phyloP scores from a whole-genome alignment of 2,329 filamentous ascomycete genomes.

The Neopestalotiopsis sp. region DNA sequence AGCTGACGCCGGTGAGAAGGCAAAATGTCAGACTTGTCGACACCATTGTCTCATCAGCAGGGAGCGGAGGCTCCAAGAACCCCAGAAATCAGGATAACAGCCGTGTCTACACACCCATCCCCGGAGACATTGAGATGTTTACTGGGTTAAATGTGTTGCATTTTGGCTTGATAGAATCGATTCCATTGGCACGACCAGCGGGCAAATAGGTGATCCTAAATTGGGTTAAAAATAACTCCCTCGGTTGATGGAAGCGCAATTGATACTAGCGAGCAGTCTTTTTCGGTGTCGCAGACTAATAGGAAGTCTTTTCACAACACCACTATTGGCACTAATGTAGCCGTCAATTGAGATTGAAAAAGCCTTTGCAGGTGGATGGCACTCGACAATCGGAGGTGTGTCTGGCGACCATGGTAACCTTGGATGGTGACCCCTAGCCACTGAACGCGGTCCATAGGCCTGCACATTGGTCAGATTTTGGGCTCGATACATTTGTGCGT shows the following conservation, averaged over 20 bases:
- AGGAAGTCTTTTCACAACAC: background rate
- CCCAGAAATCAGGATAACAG: background rate
- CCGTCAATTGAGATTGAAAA: background rate
- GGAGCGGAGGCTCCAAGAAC: background rate
- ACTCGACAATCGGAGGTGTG: background rate
- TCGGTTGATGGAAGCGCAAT: background rate
- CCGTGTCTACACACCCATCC: background rate
- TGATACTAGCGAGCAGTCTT: background rate
- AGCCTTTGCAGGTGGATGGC: constrained; percentile 5
- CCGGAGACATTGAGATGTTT: background rate
- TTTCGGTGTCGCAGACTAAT: background rate
- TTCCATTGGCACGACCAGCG: background rate
- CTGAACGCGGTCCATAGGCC: background rate
- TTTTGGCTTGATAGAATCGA: background rate
- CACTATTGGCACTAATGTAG: background rate
- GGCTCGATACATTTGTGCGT: too few relatives aligned
- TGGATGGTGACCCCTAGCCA: background rate
- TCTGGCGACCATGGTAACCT: background rate
- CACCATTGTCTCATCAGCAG: background rate
- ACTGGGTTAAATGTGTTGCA: constrained; percentile 11
- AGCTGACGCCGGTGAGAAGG: background rate
- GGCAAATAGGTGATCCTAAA: background rate
- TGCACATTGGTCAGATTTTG: background rate
- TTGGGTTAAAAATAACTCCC: constrained; percentile 11
- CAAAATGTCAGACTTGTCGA: background rate